phyloP scores from a whole-genome alignment of 768 basidiomycete species.

The Pulveroboletus sp. region DNA sequence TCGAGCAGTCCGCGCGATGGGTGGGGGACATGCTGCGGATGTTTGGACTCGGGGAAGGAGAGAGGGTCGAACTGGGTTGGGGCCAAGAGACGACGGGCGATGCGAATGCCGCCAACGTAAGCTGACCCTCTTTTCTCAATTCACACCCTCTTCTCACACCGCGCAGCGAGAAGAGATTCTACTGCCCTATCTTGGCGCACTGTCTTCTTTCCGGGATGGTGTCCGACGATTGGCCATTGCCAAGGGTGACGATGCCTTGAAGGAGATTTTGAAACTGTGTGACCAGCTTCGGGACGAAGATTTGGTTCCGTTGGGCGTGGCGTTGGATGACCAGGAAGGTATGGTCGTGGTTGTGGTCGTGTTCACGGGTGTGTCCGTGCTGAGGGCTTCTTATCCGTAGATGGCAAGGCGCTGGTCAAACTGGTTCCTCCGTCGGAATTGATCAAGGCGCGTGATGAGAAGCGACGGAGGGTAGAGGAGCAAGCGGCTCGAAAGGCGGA shows the following conservation, averaged over 20 bases:
- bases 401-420: conserved; percentile 94
- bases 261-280: conserved; percentile 82
- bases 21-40: conserved; percentile 69
- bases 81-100: conserved; percentile 56
- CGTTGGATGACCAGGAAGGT: conserved; percentile 96
- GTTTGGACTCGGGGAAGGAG: conserved; percentile 77
- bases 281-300: conserved; percentile 90
- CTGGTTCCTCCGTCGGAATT: conserved; percentile 81
- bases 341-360: not conserved
- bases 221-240: conserved; percentile 80
- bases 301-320: conserved; percentile 90
- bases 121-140: conserved; percentile 30
- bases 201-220: conserved; percentile 90
- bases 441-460: conserved; percentile 85
- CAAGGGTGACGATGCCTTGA: conserved; percentile 59
- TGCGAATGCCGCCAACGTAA: conserved; percentile 37
- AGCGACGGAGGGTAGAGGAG: conserved; percentile 67
- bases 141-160: conserved; percentile 1
- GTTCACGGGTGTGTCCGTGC: not conserved
- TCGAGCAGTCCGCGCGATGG: conserved; percentile 69
- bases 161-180: conserved; percentile 76
- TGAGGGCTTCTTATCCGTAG: conserved; percentile 35
- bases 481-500: conserved; percentile 82
- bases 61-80: conserved; percentile 78
- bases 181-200: conserved; percentile 82